Evolutionary conservation across 805 yeast species (phyloP).

Genomic region (Hemisphaericaspora nanyangensis): DNA sequence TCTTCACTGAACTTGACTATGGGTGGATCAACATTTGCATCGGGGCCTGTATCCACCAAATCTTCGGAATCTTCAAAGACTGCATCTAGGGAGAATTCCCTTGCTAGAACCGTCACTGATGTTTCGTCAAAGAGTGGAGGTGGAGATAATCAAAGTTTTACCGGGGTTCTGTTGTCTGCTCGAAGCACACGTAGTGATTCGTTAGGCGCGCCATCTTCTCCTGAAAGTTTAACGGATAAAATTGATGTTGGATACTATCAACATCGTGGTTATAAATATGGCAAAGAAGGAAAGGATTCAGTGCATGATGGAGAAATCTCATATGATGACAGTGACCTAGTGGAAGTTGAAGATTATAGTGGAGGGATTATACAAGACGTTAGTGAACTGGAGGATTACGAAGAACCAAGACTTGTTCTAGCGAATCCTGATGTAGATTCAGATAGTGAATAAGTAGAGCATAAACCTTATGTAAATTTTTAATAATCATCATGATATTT

Average conservation of each 20-base stretch:
- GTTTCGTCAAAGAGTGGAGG: conserved; percentile 14
- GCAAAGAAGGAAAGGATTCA: conserved; percentile 21
- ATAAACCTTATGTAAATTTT: no score
- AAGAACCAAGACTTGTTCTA: conserved; percentile 45
- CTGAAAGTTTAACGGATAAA: conserved; percentile 28
- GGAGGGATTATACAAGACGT: not conserved
- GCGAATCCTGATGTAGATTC: conserved; percentile 53
- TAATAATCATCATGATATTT: no score
- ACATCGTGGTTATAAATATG: conserved; percentile 35
- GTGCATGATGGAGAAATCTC: conserved; percentile 9
- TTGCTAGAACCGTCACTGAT: conserved; percentile 29
- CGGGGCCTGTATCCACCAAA: conserved; percentile 4
- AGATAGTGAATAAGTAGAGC: conserved; percentile 30
- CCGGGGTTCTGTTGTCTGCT: conserved; percentile 3
- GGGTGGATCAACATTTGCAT: not conserved
- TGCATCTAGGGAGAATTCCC: conserved; percentile 25
- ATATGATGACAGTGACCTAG: conserved; percentile 8
- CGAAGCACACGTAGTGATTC: conserved; percentile 18
- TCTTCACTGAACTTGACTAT: not conserved
- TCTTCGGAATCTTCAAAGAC: conserved; percentile 1
- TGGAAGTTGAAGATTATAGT: conserved; percentile 5
- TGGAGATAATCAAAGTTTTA: conserved; percentile 5
- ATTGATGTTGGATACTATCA: conserved; percentile 33
- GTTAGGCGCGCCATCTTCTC: conserved; percentile 21
- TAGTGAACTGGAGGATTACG: conserved; percentile 19